These are phyloP conservation scores for Puccinia coronata DNA, from an alignment of 1,284 basidiomycete genomes.

Conservation along the genomic window DNA sequence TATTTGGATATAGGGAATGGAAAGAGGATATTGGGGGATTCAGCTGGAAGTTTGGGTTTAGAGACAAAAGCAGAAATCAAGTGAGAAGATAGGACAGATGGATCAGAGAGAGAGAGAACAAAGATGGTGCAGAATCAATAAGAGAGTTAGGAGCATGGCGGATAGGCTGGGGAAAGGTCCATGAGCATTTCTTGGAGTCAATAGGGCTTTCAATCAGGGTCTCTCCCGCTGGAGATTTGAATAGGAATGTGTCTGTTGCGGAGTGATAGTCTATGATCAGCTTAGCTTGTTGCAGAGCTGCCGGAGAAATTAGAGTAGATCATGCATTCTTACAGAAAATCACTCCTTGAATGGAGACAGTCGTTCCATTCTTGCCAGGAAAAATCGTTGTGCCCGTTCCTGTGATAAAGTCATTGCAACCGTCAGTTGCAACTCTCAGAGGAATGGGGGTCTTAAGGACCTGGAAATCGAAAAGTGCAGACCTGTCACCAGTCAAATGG, in stretches of 20 bases:
- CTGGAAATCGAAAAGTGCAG: not conserved
- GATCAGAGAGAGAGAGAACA: too few relatives aligned
- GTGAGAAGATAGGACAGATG: too few relatives aligned
- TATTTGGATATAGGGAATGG: too few relatives aligned
- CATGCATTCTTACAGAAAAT: slow-evolving; percentile 8
- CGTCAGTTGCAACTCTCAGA: slow-evolving; percentile 18
- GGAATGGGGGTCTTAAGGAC: not conserved
- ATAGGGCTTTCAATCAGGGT: not conserved
- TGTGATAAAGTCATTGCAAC: not conserved
- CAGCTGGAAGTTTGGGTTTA: not conserved
- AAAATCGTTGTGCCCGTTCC: not conserved
- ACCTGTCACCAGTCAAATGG: slow-evolving; percentile 1
- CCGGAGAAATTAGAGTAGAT: slow-evolving; percentile 2
- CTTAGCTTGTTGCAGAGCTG: not conserved
- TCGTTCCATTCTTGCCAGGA: slow-evolving; percentile 14
- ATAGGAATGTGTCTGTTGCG: not conserved
- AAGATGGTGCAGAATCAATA: not conserved
- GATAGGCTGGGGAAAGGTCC: not conserved
- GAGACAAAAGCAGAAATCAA: not conserved
- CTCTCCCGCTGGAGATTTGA: not conserved
- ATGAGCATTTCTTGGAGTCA: not conserved
- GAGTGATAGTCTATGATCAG: not conserved
- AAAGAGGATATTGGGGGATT: not conserved
- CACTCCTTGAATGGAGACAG: not conserved
- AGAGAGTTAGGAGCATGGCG: not conserved